Evolutionary conservation across 192 early-diverging fungal genomes (phyloP).

Genomic region (Backusella parvicylindrica): DNA sequence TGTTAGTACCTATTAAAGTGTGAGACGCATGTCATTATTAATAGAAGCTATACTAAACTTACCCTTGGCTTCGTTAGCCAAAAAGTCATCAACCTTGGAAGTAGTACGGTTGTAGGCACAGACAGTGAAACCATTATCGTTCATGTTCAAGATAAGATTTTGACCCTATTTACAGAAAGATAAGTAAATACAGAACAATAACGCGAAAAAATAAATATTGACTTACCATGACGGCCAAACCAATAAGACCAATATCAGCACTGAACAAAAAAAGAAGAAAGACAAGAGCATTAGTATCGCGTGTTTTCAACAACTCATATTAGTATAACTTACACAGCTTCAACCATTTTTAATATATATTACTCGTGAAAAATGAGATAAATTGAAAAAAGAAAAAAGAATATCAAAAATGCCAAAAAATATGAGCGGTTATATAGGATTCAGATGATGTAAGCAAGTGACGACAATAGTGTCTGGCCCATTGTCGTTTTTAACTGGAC

Average conservation of each 20-base stretch:
- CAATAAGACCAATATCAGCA: conserved; percentile 99
- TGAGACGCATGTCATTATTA: background rate
- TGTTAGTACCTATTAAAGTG: conserved; percentile 67
- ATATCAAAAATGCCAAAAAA: conserved; percentile 2
- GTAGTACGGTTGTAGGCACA: conserved; percentile 96
- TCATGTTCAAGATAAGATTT: conserved; percentile 98
- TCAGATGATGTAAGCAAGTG: conserved; percentile 3
- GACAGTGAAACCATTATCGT: conserved; percentile 93
- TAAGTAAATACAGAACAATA: background rate
- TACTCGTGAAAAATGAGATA: background rate
- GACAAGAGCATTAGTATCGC: background rate
- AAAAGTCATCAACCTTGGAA: conserved; percentile 91
- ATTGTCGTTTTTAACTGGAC: conserved; percentile 1
- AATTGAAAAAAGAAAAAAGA: conserved; percentile 15
- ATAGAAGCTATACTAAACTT: background rate
- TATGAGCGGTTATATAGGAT: background rate
- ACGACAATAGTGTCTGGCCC: background rate
- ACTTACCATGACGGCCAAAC: conserved; percentile 97
- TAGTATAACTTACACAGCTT: conserved; percentile 23
- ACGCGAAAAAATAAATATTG: too few species aligned
- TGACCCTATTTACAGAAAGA: conserved; percentile 69
- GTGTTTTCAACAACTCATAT: background rate
- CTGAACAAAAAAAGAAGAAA: conserved; percentile 25
- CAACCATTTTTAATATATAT: conserved; percentile 12
- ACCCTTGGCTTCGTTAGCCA: conserved; percentile 97